These are phyloP conservation scores for Spiromastix sp. DNA, from an alignment of 2,329 filamentous ascomycete species.

Conservation along the genomic window DNA sequence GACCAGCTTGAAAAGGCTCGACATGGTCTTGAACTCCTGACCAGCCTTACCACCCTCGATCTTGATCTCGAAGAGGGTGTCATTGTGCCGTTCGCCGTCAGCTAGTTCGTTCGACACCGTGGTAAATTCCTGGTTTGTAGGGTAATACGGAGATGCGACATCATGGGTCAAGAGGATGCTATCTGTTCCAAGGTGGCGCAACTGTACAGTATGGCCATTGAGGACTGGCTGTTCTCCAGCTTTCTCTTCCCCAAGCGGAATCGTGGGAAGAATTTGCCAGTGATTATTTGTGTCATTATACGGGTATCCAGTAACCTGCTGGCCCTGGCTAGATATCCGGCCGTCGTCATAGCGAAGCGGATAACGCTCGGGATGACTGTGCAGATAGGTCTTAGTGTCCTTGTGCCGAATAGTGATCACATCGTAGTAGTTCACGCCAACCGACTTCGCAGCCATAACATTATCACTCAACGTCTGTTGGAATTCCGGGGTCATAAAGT, in stretches of 20 bases:
- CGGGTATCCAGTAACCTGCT: conserved; percentile 96
- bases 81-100: conserved; percentile 63
- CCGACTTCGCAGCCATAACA: conserved; percentile 74
- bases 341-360: conserved; percentile 95
- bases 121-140: conserved; percentile 98
- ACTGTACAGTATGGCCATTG: conserved; percentile 76
- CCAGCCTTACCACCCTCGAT: conserved; percentile 74
- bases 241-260: conserved; percentile 42
- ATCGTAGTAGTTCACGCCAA: conserved; percentile 85
- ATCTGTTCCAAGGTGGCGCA: conserved; percentile 79
- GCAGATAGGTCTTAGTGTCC: conserved; percentile 91
- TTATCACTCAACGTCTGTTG: conserved; percentile 97
- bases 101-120: conserved; percentile 65
- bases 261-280: conserved; percentile 78
- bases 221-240: conserved; percentile 55
- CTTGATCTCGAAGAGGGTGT: conserved; percentile 86
- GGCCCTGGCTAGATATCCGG: conserved; percentile 90
- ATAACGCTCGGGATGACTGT: conserved; percentile 83
- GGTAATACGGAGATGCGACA: conserved; percentile 89
- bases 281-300: conserved; percentile 99
- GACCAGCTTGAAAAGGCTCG: conserved; percentile 90
- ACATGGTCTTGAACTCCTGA: conserved; percentile 81
- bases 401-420: conserved; percentile 83
- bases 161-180: conserved; percentile 85
- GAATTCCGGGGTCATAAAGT: conserved; percentile 98